These are phyloP conservation scores for Paramecium pentaurelia DNA, from an alignment of 73 alveolate species.

Conservation along the genomic window DNA sequence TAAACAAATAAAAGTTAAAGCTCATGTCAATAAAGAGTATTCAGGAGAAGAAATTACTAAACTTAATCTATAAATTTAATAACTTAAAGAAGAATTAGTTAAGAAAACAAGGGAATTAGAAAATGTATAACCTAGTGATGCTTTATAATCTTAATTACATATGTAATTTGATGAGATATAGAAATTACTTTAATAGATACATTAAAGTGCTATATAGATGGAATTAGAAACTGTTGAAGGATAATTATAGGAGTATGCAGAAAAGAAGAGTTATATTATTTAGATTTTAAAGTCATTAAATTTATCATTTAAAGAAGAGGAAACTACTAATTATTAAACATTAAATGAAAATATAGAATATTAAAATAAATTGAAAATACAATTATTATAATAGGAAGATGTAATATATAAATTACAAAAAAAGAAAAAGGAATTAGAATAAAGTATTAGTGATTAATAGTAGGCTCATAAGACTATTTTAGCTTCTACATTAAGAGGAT, in stretches of 20 bases:
- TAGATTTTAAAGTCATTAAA: not conserved
- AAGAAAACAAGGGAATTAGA: not conserved
- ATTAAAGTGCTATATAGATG: not conserved
- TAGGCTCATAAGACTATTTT: not conserved
- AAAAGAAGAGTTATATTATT: not conserved
- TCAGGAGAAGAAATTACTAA: slow-evolving; percentile 62
- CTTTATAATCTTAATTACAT: not conserved
- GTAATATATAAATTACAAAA: not conserved
- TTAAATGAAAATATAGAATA: not conserved
- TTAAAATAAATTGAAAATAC: not conserved
- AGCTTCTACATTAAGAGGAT: not conserved
- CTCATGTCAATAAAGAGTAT: slow-evolving; percentile 81
- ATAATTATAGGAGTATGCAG: not conserved
- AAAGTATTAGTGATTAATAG: not conserved
- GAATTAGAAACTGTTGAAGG: not conserved
- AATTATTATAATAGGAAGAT: not conserved
- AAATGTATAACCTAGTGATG: not conserved
- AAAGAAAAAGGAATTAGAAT: not conserved
- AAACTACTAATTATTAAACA: not conserved
- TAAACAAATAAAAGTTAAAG: slow-evolving; percentile 75
- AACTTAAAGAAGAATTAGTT: slow-evolving; percentile 19
- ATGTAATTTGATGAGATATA: not conserved
- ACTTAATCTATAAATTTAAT: not conserved
- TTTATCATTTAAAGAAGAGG: not conserved
- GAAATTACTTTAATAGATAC: not conserved